A percentile compares a stretch with the other conserved stretches of the same genome.
phyloP scores from a whole-genome alignment of 2,329 filamentous ascomycete genomes.

The Nothophaeocryptopus gaeumannii region DNA sequence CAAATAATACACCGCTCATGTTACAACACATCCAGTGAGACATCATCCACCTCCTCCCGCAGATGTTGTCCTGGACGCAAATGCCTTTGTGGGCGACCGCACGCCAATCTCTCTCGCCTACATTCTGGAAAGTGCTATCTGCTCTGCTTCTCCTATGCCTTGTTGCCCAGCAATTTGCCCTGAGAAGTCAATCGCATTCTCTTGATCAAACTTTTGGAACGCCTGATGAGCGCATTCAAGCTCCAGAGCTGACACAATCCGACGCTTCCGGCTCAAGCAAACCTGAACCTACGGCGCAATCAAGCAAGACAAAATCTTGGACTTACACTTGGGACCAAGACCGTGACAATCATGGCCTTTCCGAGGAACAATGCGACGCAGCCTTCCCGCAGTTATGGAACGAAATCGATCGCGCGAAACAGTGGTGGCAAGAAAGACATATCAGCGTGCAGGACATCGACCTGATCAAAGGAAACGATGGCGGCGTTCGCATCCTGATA shows the following conservation, averaged over 20 bases:
- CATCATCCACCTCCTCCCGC: too few relatives aligned
- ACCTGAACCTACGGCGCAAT: not conserved
- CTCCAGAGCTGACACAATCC: not conserved
- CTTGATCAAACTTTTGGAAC: not conserved
- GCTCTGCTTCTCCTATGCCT: slow-evolving; percentile 19
- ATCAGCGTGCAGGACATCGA: slow-evolving; percentile 15
- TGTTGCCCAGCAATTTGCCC: slow-evolving; percentile 19
- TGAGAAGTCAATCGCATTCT: not conserved
- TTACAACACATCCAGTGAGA: too few relatives aligned
- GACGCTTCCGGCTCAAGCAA: not conserved
- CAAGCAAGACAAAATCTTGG: slow-evolving; percentile 10
- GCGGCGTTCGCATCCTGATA: slow-evolving; percentile 21
- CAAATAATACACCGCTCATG: too few relatives aligned
- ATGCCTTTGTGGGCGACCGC: not conserved
- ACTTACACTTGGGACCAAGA: slow-evolving; percentile 26
- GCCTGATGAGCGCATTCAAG: not conserved
- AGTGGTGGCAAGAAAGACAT: slow-evolving; percentile 14
- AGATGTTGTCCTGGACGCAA: not conserved
- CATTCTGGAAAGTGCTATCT: slow-evolving; percentile 20
- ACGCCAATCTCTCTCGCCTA: slow-evolving; percentile 6
- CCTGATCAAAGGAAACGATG: slow-evolving; percentile 40
- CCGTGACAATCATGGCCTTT: slow-evolving; percentile 30
- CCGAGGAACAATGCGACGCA: slow-evolving; percentile 29
- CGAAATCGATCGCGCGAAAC: slow-evolving; percentile 32
- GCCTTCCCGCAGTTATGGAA: slow-evolving; percentile 34